A percentile compares a stretch with the other conserved stretches of the same genome.
phyloP scores from a whole-genome alignment of 2,329 filamentous ascomycete species.

The Talaromyces albobiverticillius region DNA sequence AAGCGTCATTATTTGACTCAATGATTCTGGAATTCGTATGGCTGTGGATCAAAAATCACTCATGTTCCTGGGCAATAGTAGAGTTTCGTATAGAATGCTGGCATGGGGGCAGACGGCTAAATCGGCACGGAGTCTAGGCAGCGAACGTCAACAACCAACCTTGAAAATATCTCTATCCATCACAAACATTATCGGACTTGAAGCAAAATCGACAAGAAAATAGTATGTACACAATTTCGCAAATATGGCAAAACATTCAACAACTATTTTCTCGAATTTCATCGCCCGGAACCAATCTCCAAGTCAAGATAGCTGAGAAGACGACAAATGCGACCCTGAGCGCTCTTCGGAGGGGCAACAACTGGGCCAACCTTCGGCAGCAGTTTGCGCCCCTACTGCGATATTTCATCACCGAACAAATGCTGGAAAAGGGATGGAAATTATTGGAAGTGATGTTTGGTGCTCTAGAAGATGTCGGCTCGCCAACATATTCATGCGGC shows the following conservation, averaged over 20 bases:
- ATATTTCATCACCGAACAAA: background rate
- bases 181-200: too few species aligned
- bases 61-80: too few species aligned
- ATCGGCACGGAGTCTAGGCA: too few species aligned
- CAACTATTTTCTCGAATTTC: background rate
- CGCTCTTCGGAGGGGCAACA: background rate
- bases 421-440: background rate
- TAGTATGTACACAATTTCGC: too few species aligned
- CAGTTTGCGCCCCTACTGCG: background rate
- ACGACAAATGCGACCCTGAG: background rate
- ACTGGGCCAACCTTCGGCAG: background rate
- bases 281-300: background rate
- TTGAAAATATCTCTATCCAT: too few species aligned
- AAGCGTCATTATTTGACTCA: too few species aligned
- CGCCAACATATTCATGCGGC: background rate
- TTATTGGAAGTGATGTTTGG: background rate
- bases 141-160: too few species aligned
- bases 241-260: background rate
- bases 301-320: background rate
- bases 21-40: too few species aligned
- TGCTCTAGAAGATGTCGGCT: background rate
- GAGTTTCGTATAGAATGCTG: too few species aligned
- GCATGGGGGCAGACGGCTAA: too few species aligned
- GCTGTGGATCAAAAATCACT: too few species aligned
- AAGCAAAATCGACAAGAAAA: too few species aligned